These are phyloP conservation scores for Glebionis coronaria DNA, from an alignment of 129 eudicot genomes.

Conservation along the genomic window DNA sequence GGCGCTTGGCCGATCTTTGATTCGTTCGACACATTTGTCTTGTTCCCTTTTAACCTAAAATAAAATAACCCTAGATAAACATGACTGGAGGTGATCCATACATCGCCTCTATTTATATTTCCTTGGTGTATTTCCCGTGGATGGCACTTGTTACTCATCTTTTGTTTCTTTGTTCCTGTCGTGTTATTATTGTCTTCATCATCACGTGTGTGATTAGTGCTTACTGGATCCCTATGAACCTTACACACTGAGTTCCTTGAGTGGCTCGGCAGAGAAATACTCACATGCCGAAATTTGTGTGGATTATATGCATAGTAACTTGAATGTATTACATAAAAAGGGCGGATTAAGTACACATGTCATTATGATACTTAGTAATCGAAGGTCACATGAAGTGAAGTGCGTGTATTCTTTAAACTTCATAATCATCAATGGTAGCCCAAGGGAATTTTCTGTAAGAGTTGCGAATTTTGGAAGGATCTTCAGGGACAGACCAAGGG, in stretches of 20 bases:
- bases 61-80: too few species aligned
- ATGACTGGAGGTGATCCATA: too few species aligned
- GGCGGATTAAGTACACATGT: slow-evolving; percentile 2
- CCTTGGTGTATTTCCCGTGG: not conserved
- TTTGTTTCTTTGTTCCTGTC: not conserved
- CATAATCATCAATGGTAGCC: slow-evolving; percentile 89
- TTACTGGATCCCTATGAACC: not conserved
- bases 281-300: not conserved
- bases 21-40: too few species aligned
- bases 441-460: slow-evolving; percentile 63
- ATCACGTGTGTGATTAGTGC: too few species aligned
- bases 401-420: slow-evolving; percentile 26
- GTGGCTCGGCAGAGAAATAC: not conserved
- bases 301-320: slow-evolving; percentile 5
- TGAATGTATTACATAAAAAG: slow-evolving; percentile 2
- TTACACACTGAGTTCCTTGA: not conserved
- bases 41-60: too few species aligned
- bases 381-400: not conserved
- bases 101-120: not conserved
- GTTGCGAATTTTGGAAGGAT: slow-evolving; percentile 58
- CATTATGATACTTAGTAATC: slow-evolving; percentile 1
- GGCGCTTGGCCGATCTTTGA: too few species aligned
- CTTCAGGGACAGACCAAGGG: slow-evolving; percentile 77
- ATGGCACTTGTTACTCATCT: not conserved
- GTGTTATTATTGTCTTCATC: not conserved